Evolutionary conservation across 176 grass and related monocot genomes (phyloP).

Genomic region (Secale cereale): DNA sequence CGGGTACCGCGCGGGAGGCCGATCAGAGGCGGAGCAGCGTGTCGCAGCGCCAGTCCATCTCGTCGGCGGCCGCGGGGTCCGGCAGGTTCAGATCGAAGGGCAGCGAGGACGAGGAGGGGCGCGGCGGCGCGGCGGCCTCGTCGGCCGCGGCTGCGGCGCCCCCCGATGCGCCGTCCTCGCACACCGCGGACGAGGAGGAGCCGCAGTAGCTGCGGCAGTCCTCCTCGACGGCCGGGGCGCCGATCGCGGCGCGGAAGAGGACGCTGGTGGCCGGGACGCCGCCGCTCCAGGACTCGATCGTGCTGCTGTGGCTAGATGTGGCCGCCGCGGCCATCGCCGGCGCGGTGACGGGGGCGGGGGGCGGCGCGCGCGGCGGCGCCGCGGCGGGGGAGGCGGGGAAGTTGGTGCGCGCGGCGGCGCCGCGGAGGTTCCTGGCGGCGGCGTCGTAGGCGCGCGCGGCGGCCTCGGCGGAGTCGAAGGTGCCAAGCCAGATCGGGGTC

Average conservation of each 20-base stretch:
- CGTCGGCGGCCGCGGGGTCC: constrained; percentile 38
- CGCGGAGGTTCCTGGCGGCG: constrained; percentile 55
- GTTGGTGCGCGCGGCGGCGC: constrained; percentile 59
- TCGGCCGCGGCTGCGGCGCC: constrained; percentile 13
- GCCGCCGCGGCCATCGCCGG: constrained; percentile 11
- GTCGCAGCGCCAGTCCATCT: constrained; percentile 66
- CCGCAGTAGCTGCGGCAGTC: constrained; percentile 75
- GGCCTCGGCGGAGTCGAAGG: constrained; percentile 74
- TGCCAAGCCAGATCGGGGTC: constrained; percentile 77
- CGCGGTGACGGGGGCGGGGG: not conserved
- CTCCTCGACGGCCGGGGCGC: constrained; percentile 27
- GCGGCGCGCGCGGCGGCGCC: not conserved
- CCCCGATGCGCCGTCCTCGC: constrained; percentile 41
- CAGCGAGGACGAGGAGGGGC: constrained; percentile 17
- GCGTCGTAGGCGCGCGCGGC: constrained; percentile 76
- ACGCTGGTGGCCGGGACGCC: not conserved
- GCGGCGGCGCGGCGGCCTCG: constrained; percentile 26
- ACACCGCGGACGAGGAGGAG: constrained; percentile 58
- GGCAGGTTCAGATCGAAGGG: constrained; percentile 80
- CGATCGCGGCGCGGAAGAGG: constrained; percentile 17
- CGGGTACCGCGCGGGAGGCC: not conserved
- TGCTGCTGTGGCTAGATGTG: constrained; percentile 80
- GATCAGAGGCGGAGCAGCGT: constrained; percentile 49
- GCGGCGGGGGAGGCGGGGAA: constrained; percentile 23
- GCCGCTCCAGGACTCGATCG: constrained; percentile 71